Conservation (phyloP, 305 asterid species). For the Solanum hybrid region DNA sequence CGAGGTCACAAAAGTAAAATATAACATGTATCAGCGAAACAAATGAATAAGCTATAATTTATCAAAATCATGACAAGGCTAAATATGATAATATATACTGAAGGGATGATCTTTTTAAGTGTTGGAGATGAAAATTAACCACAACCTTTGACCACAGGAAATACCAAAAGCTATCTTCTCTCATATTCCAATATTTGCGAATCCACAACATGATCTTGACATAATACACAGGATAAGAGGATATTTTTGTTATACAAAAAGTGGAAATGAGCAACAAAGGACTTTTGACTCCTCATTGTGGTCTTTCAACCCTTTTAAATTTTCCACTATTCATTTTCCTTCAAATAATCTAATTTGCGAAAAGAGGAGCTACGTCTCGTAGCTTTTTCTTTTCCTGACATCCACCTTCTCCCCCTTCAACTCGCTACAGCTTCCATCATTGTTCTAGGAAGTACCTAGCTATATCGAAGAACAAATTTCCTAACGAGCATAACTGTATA, state of each 20-base stretch:
- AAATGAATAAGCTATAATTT: not conserved
- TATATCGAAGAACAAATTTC: not conserved
- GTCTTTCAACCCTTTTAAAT: not conserved
- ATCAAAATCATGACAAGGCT: not conserved
- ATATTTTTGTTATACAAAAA: not conserved
- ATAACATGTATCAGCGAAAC: not conserved
- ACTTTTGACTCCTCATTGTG: not conserved
- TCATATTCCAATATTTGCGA: not conserved
- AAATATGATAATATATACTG: not conserved
- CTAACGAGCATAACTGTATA: not conserved
- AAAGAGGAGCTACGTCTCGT: not conserved
- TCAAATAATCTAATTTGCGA: not conserved
- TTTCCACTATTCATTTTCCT: not conserved
- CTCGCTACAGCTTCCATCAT: not conserved
- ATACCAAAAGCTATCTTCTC: not conserved
- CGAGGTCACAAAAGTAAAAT: not conserved
- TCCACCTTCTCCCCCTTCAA: not conserved
- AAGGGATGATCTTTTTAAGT: not conserved
- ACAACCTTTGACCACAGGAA: not conserved
- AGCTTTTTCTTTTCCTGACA: not conserved
- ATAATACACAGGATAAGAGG: not conserved
- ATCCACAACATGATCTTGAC: not conserved
- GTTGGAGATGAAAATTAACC: not conserved
- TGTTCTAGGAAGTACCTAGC: not conserved
- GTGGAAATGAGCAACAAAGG: not conserved